Base-by-base conservation (phyloP, 2,329 filamentous ascomycete genomes). In the Volutella citrinella region DNA sequence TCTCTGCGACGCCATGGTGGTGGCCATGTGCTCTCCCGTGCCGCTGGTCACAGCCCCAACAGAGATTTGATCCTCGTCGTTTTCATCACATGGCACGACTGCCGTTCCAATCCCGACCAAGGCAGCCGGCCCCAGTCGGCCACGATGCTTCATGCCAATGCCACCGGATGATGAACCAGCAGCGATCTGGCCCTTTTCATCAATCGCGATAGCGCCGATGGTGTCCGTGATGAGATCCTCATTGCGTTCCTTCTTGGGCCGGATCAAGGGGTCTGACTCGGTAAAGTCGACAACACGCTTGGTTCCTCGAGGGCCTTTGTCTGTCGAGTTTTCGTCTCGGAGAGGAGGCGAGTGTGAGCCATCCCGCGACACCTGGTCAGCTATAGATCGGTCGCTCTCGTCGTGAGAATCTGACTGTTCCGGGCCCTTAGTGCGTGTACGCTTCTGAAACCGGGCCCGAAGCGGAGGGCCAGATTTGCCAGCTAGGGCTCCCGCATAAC, bases 11-110 rank as follows among this genome's bases (percentile, higher is more conserved):
- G 93, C 91, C 74, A 94, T 84, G 1, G 90, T 94, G 1, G 91
- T 96, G 21, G 89, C 87, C 85, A 98, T 98, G 58, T 98, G 93
- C 64, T 98, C 93, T 29, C 93, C 93, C 4, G 93, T 98, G 18
- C 93, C 93, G 56, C 88, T 95, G 23, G 89, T 94, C 15, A 96
- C 88, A 17, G 83, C 81, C 19, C 88, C 91, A 18, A 95, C 87
- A 27, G 76, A 79, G 7, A 80, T 74, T 27, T 72, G 68, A 4
- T 87, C 79, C 7, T 76, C 68, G 54, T 96, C 90, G 19, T 78
- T 72, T 3, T 76, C 68, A 42, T 89, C 80, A 17, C 72, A 69
- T 3, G 91, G 91, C n/a, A 96, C 77, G 18, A 98, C 84, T 21
- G 87, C 85, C 14, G 89, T 91, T 36, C 93, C 93, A 33, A 97